These are phyloP conservation scores for Eremochloa ophiuroides DNA, from an alignment of 176 grass and related monocot species.

Conservation along the genomic window DNA sequence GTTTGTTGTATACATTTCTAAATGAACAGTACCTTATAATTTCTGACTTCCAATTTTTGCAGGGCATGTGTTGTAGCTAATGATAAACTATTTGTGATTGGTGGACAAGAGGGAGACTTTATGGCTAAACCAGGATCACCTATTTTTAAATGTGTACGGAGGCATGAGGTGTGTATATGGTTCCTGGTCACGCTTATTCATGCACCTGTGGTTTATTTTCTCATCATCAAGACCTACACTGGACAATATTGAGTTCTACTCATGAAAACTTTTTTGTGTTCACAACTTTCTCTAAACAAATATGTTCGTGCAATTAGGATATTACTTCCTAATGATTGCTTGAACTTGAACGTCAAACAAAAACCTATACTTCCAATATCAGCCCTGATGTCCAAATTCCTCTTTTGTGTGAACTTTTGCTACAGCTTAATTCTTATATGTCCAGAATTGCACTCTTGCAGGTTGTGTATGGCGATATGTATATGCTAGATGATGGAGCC, in stretches of 20 bases:
- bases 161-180: slow-evolving; percentile 57
- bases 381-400: neutral
- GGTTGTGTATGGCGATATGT: slow-evolving; percentile 76
- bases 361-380: neutral
- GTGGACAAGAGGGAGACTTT: slow-evolving; percentile 97
- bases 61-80: slow-evolving; percentile 80
- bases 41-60: slow-evolving; percentile 12
- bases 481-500: slow-evolving; percentile 58
- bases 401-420: neutral
- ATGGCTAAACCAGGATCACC: slow-evolving; percentile 85
- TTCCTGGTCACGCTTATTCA: neutral
- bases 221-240: neutral
- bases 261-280: neutral
- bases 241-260: neutral
- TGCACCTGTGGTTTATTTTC: neutral
- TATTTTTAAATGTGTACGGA: slow-evolving; percentile 80
- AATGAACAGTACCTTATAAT: neutral
- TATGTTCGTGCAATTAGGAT: neutral
- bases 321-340: neutral
- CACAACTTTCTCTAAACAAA: neutral
- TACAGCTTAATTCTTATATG: neutral
- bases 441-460: slow-evolving; percentile 21
- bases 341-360: neutral
- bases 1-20: neutral
- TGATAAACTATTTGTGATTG: slow-evolving; percentile 76